These are phyloP conservation scores for Suillus luteus DNA, from an alignment of 768 basidiomycete species.

Conservation along the genomic window DNA sequence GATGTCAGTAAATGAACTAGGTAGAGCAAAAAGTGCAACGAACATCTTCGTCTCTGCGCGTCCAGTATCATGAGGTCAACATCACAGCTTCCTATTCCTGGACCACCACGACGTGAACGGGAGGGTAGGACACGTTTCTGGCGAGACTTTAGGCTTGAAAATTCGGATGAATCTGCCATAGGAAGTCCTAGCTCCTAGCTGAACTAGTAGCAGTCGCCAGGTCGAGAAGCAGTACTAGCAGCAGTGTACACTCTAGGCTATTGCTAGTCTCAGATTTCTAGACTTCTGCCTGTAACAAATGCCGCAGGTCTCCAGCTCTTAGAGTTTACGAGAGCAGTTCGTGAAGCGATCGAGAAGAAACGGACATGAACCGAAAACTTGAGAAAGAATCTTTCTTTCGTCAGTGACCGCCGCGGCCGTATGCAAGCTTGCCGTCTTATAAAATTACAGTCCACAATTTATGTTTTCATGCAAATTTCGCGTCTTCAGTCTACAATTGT, in stretches of 20 bases:
- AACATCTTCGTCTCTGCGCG: constrained; percentile 75
- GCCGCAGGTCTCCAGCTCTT: not conserved
- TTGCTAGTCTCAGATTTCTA: not conserved
- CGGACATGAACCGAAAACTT: constrained; percentile 3
- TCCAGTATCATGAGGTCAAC: constrained; percentile 84
- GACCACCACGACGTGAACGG: constrained; percentile 77
- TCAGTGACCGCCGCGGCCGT: constrained; percentile 3
- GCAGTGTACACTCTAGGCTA: not conserved
- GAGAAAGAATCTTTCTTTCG: not conserved
- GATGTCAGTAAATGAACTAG: constrained; percentile 23
- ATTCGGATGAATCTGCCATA: constrained; percentile 40
- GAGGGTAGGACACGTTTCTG: constrained; percentile 83
- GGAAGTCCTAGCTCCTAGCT: constrained; percentile 7
- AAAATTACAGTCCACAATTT: constrained; percentile 2
- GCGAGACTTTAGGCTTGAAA: constrained; percentile 41
- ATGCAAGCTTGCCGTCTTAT: not conserved
- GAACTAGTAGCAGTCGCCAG: not conserved
- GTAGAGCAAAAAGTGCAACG: constrained; percentile 30
- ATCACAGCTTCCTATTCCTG: constrained; percentile 78
- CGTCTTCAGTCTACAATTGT: not conserved
- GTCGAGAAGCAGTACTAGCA: not conserved
- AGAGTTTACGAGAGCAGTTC: not conserved
- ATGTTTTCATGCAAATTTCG: not conserved
- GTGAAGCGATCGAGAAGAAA: not conserved
- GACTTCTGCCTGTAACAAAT: constrained; percentile 2